Evolutionary conservation across 2,329 filamentous ascomycete genomes (phyloP).

Genomic region (Clathrospora elynae): DNA sequence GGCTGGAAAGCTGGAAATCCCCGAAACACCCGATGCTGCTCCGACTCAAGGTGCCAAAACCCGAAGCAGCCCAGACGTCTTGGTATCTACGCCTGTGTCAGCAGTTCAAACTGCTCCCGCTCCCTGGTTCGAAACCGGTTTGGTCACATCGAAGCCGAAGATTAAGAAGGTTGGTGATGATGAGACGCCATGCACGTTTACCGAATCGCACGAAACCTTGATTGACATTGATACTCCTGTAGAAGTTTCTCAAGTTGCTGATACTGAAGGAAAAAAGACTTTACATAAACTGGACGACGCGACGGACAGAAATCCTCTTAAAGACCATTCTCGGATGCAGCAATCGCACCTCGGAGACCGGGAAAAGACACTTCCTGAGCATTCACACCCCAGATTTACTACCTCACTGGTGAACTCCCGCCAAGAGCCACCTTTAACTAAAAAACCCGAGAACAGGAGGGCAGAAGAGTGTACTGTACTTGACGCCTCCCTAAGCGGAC

Average conservation of each 20-base stretch:
- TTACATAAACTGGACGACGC: not conserved
- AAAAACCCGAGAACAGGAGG: no score
- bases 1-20: conserved; percentile 16
- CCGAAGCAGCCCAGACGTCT: not conserved
- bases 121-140: conserved; percentile 9
- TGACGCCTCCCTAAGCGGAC: no score
- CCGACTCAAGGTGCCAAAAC: not conserved
- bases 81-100: not conserved
- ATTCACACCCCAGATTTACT: no score
- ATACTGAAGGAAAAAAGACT: not conserved
- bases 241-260: not conserved
- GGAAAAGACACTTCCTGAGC: no score
- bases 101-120: not conserved
- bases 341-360: not conserved
- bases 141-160: conserved; percentile 1
- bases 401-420: no score
- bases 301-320: not conserved
- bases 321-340: not conserved
- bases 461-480: no score
- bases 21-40: conserved; percentile 19
- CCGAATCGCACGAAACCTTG: not conserved
- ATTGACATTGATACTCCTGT: not conserved
- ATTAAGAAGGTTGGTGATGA: conserved; percentile 8
- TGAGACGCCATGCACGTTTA: not conserved
- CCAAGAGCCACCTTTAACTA: no score